Evolutionary conservation across 768 basidiomycete genomes (phyloP), one percentile per base, ranked within the genome.

Genomic region (Sporobolomyces roseus): DNA sequence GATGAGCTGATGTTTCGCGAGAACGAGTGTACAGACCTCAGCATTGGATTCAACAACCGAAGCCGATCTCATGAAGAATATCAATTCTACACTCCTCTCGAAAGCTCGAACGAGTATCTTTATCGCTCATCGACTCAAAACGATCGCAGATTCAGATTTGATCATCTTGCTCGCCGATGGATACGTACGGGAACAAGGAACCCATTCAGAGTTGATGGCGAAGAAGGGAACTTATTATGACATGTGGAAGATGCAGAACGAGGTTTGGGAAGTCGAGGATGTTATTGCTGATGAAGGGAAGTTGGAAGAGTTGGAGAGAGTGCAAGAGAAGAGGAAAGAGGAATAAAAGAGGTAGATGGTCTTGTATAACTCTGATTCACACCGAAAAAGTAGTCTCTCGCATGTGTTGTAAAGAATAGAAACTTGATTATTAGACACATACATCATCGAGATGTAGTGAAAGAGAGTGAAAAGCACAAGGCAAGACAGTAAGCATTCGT

Each of bases 111-210:
- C 96, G 33, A 93, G 91, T 69, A 90, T 99, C 69, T 99, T 99
- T 77, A 93, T 99, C 66, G 96, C 96, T 0, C 96, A 99, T 78
- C 83, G 90, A 59, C 79, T 99, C 50, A 85, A 91, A 48, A 94
- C 92, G 0, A 85, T 96, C 25, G 86, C 92, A 30, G 92, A 94
- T 41, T 36, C 76, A 88, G 94, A 99, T 77, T 79, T 92, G 19
- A 97, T 98, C 78, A 89, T 99, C 54, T 93, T 98, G 17, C 83
- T 99, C 56, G 86, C 85, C 76, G 89, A 93, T n/a, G 96, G 96
- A 0, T 79, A 84, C 58, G 90, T 98, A 4, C 87, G 87, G 9
- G 96, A 99, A 78, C 85, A 94, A 78, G 96, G 96, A 16, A 92
- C 90, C 0, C 96, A 98, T 77, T 88, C 91, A 43, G 86, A 91